Percentiles rank a stretch among this genome's conserved stretches.
These are phyloP conservation scores for Aspergillus viridinutans DNA, from an alignment of 2,329 filamentous ascomycete species.

Conservation along the genomic window DNA sequence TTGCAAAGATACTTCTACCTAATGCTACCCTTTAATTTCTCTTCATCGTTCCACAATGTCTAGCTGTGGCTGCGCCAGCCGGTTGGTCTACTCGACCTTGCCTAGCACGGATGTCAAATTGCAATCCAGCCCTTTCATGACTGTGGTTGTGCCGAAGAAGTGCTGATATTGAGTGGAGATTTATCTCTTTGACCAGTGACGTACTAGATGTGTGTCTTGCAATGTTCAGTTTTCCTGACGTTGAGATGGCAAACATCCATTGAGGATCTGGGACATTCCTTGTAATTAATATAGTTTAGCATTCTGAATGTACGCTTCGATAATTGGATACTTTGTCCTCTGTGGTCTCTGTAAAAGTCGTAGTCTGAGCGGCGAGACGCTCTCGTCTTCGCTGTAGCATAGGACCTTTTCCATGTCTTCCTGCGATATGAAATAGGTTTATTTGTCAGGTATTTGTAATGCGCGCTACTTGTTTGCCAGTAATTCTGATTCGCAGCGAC, in stretches of 20 bases:
- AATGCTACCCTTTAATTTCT: constrained; percentile 25
- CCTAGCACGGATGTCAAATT: constrained; percentile 99
- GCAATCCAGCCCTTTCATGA: constrained; percentile 77
- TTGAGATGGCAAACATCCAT: constrained; percentile 41
- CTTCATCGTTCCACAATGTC: neutral
- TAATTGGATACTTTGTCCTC: neutral
- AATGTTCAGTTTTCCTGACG: constrained; percentile 17
- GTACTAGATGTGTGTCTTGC: constrained; percentile 43
- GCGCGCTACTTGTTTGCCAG: neutral
- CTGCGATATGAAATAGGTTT: no score
- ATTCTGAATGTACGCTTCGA: neutral
- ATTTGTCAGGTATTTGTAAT: neutral
- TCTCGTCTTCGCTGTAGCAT: no score
- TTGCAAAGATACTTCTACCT: constrained; percentile 26
- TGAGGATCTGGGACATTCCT: constrained; percentile 41
- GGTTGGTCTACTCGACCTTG: neutral
- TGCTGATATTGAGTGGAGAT: constrained; percentile 67
- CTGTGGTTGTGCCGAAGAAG: constrained; percentile 98
- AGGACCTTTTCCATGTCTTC: no score
- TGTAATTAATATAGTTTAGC: neutral
- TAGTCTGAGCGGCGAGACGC: neutral
- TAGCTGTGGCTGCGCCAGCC: neutral
- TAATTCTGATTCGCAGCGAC: neutral
- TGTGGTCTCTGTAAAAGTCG: neutral
- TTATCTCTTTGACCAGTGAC: constrained; percentile 29